Conservation (phyloP, 129 eudicot genomes). For the Chrysanthemum lavandulifolium region DNA sequence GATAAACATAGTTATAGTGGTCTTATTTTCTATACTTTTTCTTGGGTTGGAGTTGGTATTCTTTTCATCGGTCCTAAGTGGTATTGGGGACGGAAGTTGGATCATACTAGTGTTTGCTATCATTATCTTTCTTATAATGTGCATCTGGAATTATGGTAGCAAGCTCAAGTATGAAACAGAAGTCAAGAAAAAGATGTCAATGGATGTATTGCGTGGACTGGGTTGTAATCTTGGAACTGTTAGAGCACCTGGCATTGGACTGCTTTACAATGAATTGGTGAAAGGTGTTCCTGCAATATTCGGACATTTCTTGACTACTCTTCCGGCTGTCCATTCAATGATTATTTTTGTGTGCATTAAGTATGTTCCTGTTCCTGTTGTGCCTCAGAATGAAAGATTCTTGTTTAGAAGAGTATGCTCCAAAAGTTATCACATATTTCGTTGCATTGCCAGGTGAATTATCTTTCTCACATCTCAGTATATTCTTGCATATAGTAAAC, state of each 20-base stretch:
- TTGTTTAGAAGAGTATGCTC: constrained; percentile 89
- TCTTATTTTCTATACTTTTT: constrained; percentile 60
- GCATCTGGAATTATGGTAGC: constrained; percentile 95
- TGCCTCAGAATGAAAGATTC: constrained; percentile 88
- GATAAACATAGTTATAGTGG: constrained; percentile 56
- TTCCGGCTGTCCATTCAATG: constrained; percentile 97
- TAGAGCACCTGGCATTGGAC: constrained; percentile 94
- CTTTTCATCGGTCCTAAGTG: constrained; percentile 81
- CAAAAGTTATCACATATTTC: constrained; percentile 85
- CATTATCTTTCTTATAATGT: constrained; percentile 71
- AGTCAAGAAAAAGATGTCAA: constrained; percentile 79
- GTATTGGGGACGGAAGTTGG: constrained; percentile 95
- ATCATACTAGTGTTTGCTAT: constrained; percentile 71
- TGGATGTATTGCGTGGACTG: constrained; percentile 71
- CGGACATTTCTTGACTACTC: constrained; percentile 80
- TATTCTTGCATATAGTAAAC: neutral
- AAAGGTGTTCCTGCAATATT: constrained; percentile 91
- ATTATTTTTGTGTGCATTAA: constrained; percentile 90
- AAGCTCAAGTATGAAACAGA: constrained; percentile 91
- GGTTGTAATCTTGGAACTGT: constrained; percentile 90
- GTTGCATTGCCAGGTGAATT: constrained; percentile 86
- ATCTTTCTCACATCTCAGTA: neutral
- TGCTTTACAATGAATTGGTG: constrained; percentile 87
- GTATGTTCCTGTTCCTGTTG: constrained; percentile 89
- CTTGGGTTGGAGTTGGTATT: constrained; percentile 73